phyloP scores from a whole-genome alignment of 2,329 filamentous ascomycete species.

The Metarhizium guizhouense region DNA sequence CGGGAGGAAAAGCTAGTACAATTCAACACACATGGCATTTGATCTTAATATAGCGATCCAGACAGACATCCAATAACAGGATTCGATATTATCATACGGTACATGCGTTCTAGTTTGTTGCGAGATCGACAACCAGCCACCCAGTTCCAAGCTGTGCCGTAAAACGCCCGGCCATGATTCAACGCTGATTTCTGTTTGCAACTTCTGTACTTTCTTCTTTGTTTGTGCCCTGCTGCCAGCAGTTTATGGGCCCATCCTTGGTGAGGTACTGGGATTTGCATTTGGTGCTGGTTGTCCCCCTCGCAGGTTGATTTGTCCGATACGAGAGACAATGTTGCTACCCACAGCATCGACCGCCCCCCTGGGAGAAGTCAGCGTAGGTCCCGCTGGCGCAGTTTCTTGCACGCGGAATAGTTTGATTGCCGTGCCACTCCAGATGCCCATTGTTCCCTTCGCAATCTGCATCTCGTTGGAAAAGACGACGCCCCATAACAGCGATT shows the following conservation, averaged over 20 bases:
- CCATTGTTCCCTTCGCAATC: conserved; percentile 74
- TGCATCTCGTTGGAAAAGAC: conserved; percentile 88
- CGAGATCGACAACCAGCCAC: background rate
- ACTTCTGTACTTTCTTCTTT: background rate
- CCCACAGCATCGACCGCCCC: conserved; percentile 92
- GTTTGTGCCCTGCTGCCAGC: background rate
- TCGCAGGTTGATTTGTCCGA: conserved; percentile 70
- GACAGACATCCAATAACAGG: background rate
- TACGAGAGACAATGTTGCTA: conserved; percentile 77
- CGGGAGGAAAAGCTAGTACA: background rate
- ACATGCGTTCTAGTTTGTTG: background rate
- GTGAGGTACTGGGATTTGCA: conserved; percentile 8
- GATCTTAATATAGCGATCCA: background rate
- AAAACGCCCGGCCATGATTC: background rate
- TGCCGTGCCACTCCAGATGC: conserved; percentile 86
- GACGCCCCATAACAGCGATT: conserved; percentile 87
- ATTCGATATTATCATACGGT: background rate
- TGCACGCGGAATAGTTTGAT: conserved; percentile 88
- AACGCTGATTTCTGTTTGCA: background rate
- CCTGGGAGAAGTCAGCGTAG: conserved; percentile 73
- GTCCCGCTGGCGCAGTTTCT: conserved; percentile 70
- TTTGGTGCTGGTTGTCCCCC: conserved; percentile 26
- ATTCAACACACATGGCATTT: background rate
- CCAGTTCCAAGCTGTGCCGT: background rate
- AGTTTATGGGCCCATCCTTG: conserved; percentile 6